Conservation (phyloP, 768 basidiomycete genomes). For the Cystobasidium ongulense region DNA sequence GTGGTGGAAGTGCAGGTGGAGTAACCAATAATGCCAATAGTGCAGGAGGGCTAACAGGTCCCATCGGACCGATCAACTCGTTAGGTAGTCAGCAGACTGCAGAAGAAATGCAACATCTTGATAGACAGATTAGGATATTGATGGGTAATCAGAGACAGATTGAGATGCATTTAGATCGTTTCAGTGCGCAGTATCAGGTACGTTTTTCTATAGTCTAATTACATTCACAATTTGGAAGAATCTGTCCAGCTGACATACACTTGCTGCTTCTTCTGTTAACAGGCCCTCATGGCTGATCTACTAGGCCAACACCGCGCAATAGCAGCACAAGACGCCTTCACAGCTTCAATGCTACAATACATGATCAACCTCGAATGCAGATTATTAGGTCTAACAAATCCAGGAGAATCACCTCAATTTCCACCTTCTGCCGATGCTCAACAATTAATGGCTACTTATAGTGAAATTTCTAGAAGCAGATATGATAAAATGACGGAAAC, state of each 20-base stretch:
- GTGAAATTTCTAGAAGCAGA: constrained; percentile 60
- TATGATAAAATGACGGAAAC: constrained; percentile 72
- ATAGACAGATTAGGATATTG: neutral
- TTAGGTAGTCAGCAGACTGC: neutral
- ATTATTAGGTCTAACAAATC: constrained; percentile 45
- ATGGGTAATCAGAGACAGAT: constrained; percentile 22
- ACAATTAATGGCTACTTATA: constrained; percentile 46
- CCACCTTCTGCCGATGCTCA: constrained; percentile 40
- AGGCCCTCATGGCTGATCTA: constrained; percentile 63
- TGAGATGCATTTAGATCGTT: constrained; percentile 13
- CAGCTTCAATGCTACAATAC: constrained; percentile 73
- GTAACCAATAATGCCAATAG: neutral
- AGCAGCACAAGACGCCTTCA: constrained; percentile 74
- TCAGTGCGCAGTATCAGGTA: constrained; percentile 26
- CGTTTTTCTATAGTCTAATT: neutral
- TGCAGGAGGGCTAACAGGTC: neutral
- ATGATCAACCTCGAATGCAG: constrained; percentile 63
- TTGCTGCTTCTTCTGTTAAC: constrained; percentile 47
- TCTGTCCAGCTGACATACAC: neutral
- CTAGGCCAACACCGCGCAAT: constrained; percentile 63
- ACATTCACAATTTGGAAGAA: neutral
- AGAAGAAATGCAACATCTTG: neutral
- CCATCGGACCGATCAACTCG: neutral
- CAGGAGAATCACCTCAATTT: constrained; percentile 31
- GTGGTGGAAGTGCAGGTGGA: neutral